These are phyloP conservation scores for Solanum appendiculatum DNA, from an alignment of 257 asterid species.

Conservation along the genomic window DNA sequence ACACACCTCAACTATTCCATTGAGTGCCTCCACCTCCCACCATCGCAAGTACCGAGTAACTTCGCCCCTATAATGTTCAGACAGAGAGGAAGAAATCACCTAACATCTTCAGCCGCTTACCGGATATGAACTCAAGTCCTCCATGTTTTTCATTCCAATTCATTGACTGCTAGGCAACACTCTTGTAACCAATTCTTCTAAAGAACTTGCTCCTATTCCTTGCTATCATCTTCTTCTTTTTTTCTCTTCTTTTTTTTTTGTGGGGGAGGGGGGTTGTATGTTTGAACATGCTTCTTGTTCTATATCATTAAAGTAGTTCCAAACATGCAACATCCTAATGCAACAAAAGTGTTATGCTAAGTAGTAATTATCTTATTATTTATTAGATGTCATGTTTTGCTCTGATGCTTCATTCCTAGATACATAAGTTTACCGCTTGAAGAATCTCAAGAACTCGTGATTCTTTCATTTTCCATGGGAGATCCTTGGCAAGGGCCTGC, in stretches of 20 bases:
- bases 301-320: neutral
- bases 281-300: neutral
- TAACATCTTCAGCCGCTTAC: neutral
- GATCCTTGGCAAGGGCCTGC: conserved; percentile 86
- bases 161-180: neutral
- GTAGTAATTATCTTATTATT: neutral
- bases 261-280: neutral
- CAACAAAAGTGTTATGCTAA: neutral
- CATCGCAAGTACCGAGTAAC: neutral
- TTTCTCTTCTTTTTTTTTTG: too few species aligned
- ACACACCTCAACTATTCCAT: neutral
- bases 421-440: conserved; percentile 52
- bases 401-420: neutral
- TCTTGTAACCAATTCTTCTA: neutral
- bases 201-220: neutral
- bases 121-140: neutral
- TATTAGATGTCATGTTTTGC: neutral
- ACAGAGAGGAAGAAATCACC: neutral
- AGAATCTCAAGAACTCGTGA: conserved; percentile 73
- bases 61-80: neutral
- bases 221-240: neutral
- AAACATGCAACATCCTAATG: neutral
- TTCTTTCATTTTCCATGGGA: conserved; percentile 86
- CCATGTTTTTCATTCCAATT: neutral
- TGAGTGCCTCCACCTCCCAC: neutral